Conservation (phyloP, 805 yeast species). For the Myxozyma nipponensis region DNA sequence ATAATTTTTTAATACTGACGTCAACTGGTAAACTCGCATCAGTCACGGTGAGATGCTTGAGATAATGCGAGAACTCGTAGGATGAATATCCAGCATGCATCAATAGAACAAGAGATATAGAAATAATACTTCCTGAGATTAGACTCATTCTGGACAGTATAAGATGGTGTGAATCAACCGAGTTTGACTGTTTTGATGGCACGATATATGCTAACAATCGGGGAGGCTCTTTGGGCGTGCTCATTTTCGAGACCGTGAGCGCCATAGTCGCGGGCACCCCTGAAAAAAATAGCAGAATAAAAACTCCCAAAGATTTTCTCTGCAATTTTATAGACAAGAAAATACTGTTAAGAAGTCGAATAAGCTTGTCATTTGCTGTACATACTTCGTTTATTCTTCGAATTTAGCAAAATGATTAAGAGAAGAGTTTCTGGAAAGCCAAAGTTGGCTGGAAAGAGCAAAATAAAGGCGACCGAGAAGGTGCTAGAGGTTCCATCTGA, state of each 20-base stretch:
- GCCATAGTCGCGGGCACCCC: background rate
- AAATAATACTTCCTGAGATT: conserved; percentile 7
- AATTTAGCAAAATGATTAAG: background rate
- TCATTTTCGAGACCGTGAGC: background rate
- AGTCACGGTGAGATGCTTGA: conserved; percentile 18
- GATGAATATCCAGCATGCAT: conserved; percentile 28
- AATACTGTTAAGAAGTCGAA: background rate
- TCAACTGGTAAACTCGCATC: conserved; percentile 20
- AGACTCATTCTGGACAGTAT: conserved; percentile 7
- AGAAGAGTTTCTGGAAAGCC: background rate
- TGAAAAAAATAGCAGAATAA: background rate
- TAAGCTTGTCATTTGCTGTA: too few relatives aligned
- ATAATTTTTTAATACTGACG: conserved; percentile 16
- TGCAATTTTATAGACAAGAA: background rate
- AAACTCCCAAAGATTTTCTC: background rate
- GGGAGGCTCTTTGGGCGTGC: too few relatives aligned
- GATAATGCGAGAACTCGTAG: conserved; percentile 26
- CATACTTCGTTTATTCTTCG: too few relatives aligned
- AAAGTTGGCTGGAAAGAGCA: background rate
- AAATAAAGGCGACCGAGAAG: background rate
- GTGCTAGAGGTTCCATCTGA: conserved; percentile 35
- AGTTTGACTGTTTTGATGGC: background rate
- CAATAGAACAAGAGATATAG: conserved; percentile 15
- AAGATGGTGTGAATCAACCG: background rate
- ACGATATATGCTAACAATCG: too few relatives aligned